Base-by-base conservation (phyloP, 345 rosid species). In the Cardiospermum halicacabum region DNA sequence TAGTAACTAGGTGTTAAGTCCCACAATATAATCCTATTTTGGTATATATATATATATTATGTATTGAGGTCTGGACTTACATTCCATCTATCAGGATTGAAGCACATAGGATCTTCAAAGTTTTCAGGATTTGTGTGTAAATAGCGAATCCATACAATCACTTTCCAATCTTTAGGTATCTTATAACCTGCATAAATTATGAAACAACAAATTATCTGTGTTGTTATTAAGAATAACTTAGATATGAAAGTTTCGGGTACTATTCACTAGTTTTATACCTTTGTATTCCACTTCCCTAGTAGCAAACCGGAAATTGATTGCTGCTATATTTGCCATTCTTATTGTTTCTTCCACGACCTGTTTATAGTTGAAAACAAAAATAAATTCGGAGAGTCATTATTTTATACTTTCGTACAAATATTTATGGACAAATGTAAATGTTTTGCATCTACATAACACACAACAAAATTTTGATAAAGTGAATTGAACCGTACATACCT, bases 41-140 rank as follows among this genome's bases (percentile, higher is more conserved):
- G n/a, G n/a, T n/a, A n/a, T n/a, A n/a, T n/a, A n/a, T n/a, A n/a
- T n/a, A n/a, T n/a, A 18, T 47, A 47, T 24, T n/a, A 11, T 40
- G n/a, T 11, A 47, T 18, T n/a, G 51, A 7, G 4, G 3, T 64
- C 16, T 6, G 3, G 2, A 8, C 80, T 58, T 74, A 78, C 80
- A 34, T 76, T 64, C 83, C 83, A 83, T 72, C 75, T 75, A 3
- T 80, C 75, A 1, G 81, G 87, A 45, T 83, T 75, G n/a, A 78
- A 80, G 62, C 79, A 63, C 66, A 71, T 22, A 0, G 82, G 80
- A 65, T 82, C 69, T 1, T 82, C 68, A 7, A 71, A 78, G 69
- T 67, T 71, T 36, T 72, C 62, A 11, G 69, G 55, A 69, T 76
- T 28, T 11, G 51, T 74, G 22, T 75, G 87, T 11, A 68, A 67